phyloP scores from a whole-genome alignment of 1,284 basidiomycete species.

The Hypsizygus ulmarius region DNA sequence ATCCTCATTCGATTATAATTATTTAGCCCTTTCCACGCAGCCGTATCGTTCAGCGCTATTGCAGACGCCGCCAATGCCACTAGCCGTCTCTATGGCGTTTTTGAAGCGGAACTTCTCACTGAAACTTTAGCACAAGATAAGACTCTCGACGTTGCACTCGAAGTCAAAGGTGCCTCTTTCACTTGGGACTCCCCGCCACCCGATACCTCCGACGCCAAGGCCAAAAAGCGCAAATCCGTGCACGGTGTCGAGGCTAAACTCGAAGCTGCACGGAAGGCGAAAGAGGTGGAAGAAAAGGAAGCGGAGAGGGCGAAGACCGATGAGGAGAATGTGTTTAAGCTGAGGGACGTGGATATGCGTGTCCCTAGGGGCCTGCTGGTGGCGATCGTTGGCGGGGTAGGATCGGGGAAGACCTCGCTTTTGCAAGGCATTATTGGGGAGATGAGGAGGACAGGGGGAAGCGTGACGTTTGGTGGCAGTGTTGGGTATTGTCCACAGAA shows the following conservation, averaged over 20 bases:
- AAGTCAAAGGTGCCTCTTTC: slow-evolving; percentile 69
- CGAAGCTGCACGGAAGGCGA: slow-evolving; percentile 13
- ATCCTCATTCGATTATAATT: not conserved
- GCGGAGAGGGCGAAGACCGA: slow-evolving; percentile 25
- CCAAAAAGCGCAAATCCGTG: slow-evolving; percentile 18
- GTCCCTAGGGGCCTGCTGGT: slow-evolving; percentile 73
- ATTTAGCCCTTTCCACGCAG: slow-evolving; percentile 33
- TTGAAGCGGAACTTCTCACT: slow-evolving; percentile 73
- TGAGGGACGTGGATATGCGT: slow-evolving; percentile 59
- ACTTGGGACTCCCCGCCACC: slow-evolving; percentile 81
- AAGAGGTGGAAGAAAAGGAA: slow-evolving; percentile 17
- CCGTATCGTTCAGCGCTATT: slow-evolving; percentile 72
- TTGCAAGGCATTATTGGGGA: slow-evolving; percentile 80
- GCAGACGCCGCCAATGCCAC: slow-evolving; percentile 79
- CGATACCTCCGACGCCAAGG: slow-evolving; percentile 28
- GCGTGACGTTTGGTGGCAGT: slow-evolving; percentile 65
- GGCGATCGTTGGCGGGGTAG: slow-evolving; percentile 74
- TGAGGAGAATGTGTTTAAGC: slow-evolving; percentile 49
- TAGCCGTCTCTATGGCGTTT: slow-evolving; percentile 66
- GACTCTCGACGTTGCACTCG: slow-evolving; percentile 59
- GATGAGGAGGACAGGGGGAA: slow-evolving; percentile 66
- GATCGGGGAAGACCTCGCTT: slow-evolving; percentile 70
- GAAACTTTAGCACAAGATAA: slow-evolving; percentile 51
- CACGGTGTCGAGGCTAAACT: slow-evolving; percentile 16
- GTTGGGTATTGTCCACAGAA: slow-evolving; percentile 83